Conservation (phyloP, 805 yeast genomes). For the Lachancea nothofagi region DNA sequence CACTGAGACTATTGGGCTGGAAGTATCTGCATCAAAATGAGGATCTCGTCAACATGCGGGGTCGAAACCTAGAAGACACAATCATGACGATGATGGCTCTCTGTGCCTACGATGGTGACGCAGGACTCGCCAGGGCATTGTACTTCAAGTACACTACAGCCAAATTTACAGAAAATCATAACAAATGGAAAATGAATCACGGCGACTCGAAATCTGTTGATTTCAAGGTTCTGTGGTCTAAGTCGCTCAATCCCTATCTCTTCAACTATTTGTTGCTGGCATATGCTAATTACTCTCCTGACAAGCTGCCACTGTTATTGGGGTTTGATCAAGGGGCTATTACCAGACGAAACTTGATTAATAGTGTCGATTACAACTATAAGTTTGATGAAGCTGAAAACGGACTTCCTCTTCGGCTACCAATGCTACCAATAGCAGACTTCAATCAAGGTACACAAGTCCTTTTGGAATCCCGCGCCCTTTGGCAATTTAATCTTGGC, state of each 20-base stretch:
- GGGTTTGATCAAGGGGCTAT: conserved; percentile 42
- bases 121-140: conserved; percentile 62
- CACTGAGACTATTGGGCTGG: conserved; percentile 56
- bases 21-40: conserved; percentile 62
- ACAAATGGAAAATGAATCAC: conserved; percentile 8
- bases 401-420: conserved; percentile 36
- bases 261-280: conserved; percentile 45
- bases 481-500: conserved; percentile 44
- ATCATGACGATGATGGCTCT: conserved; percentile 57
- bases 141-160: conserved; percentile 43
- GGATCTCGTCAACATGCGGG: conserved; percentile 19
- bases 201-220: conserved; percentile 5
- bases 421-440: conserved; percentile 59
- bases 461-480: conserved; percentile 70
- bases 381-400: conserved; percentile 20
- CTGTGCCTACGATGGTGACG: conserved; percentile 77
- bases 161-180: conserved; percentile 15
- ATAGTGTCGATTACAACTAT: conserved; percentile 36
- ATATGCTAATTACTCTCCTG: conserved; percentile 38
- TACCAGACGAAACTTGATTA: conserved; percentile 43
- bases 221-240: conserved; percentile 18
- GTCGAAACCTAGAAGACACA: conserved; percentile 11
- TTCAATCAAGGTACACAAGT: conserved; percentile 41
- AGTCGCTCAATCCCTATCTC: conserved; percentile 35
- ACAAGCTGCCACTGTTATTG: conserved; percentile 34